Evolutionary conservation across 2,329 filamentous ascomycete species (phyloP), one percentile per base, ranked within the genome.

Genomic region (Alternaria alternata): DNA sequence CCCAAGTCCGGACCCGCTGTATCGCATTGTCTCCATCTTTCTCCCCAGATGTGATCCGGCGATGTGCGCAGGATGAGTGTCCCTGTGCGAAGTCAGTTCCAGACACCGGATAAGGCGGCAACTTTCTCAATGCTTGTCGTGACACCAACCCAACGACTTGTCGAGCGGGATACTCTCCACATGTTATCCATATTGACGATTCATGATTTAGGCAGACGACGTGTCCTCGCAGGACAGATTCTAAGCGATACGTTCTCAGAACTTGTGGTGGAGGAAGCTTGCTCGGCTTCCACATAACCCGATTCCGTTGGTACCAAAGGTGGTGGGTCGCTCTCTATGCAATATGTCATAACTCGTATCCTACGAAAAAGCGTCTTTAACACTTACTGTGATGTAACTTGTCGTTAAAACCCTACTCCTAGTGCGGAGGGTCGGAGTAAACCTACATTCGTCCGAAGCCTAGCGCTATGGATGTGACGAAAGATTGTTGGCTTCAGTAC

Each of bases 11-110:
- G 61, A 61, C 63, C 63, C 59, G 62, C 64, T 39, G 32, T n/a
- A 49, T 59, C 51, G 48, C 39, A 43, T 7, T 14, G 20, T 59
- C 54, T 53, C 63, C 63, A 64, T 52, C 57, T 62, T 64, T 60
- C 42, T 58, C 54, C 51, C 56, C 53, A 49, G 54, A 22, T 12
- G 52, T 22, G 34, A 59, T 62, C 61, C 46, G 54, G 43, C 43
- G 44, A 54, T 49, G n/a, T 22, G 43, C 39, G 39, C 32, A 48
- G 39, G 51, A 51, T 51, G 46, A 30, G 34, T 12, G 18, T 38
- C 51, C 49, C 57, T 62, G 43, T 46, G 47, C 39, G n/a, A n/a
- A 32, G 36, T 51, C 46, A 38, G 30, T 32, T 51, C 42, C 48
- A 43, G 51, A 47, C 38, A 51, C 32, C 26, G 52, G 38, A 34